phyloP scores from a whole-genome alignment of 1,284 basidiomycete genomes.

The Sparassis latifolia region DNA sequence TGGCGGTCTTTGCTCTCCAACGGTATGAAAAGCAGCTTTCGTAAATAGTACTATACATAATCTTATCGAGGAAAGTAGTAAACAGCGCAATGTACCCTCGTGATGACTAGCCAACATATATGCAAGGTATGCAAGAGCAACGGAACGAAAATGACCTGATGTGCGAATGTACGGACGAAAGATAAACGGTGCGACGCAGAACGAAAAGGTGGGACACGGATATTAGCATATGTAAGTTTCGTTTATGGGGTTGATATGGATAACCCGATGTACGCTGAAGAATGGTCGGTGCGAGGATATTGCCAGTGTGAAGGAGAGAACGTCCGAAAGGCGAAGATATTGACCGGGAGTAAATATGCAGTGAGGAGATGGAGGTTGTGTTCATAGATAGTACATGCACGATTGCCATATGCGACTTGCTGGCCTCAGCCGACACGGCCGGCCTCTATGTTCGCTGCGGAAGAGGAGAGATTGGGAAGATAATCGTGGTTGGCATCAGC shows the following conservation, averaged over 20 bases:
- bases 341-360: constrained; percentile 21
- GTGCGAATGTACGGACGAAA: constrained; percentile 15
- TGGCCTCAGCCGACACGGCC: constrained; percentile 35
- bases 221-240: constrained; percentile 20
- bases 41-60: constrained; percentile 19
- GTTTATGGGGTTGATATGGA: constrained; percentile 17
- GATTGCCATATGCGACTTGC: constrained; percentile 13
- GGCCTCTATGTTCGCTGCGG: constrained; percentile 52
- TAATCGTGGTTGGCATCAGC: constrained; percentile 26
- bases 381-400: constrained; percentile 21
- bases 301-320: constrained; percentile 11
- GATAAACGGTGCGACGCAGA: constrained; percentile 12
- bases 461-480: constrained; percentile 42
- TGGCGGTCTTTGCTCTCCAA: neutral
- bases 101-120: constrained; percentile 23
- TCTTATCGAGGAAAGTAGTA: too few species aligned
- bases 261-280: constrained; percentile 16
- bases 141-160: constrained; percentile 8
- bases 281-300: constrained; percentile 28
- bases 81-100: constrained; percentile 17
- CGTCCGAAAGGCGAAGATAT: constrained; percentile 14
- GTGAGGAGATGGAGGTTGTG: constrained; percentile 14
- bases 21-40: constrained; percentile 9
- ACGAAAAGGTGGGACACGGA: constrained; percentile 4
- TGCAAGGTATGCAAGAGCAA: constrained; percentile 22